Conservation (phyloP, 2,329 filamentous ascomycete genomes). For the Coniochaeta pulveracea region DNA sequence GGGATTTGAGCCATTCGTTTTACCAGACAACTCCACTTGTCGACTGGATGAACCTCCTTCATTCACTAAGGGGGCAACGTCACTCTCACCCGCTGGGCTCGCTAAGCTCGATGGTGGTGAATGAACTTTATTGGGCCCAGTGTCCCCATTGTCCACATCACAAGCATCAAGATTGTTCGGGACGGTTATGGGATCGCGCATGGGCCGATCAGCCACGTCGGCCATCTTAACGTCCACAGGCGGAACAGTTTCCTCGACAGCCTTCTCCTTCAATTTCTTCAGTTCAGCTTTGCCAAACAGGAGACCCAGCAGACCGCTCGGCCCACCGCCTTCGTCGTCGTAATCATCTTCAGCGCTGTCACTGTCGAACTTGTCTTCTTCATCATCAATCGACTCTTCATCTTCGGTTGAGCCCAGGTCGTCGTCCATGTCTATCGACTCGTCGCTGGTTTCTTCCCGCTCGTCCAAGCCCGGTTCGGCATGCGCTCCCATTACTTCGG, state of each 20-base stretch:
- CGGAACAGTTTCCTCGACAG: conserved; percentile 11
- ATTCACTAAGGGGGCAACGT: too few relatives aligned
- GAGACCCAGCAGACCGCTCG: conserved; percentile 39
- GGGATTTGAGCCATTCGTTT: too few relatives aligned
- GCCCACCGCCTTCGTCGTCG: conserved; percentile 26
- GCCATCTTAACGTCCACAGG: conserved; percentile 22
- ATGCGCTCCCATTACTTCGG: conserved; percentile 10
- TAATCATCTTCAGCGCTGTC: conserved; percentile 30
- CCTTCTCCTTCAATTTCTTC: conserved; percentile 35
- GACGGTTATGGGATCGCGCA: too few relatives aligned
- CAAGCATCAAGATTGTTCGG: too few relatives aligned
- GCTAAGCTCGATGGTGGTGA: too few relatives aligned
- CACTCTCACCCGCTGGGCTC: too few relatives aligned
- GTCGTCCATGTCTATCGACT: conserved; percentile 59
- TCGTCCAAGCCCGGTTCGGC: conserved; percentile 16
- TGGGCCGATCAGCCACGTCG: conserved; percentile 16
- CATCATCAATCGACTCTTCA: conserved; percentile 26
- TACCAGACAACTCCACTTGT: too few relatives aligned
- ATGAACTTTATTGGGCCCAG: too few relatives aligned
- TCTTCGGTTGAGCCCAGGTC: conserved; percentile 49
- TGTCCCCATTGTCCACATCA: too few relatives aligned
- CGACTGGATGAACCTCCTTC: too few relatives aligned
- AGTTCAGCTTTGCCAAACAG: conserved; percentile 49
- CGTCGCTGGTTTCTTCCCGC: conserved; percentile 45
- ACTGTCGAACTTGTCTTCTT: conserved; percentile 33